phyloP scores from a whole-genome alignment of 1,284 basidiomycete genomes.

The Porphyrellus sp. region DNA sequence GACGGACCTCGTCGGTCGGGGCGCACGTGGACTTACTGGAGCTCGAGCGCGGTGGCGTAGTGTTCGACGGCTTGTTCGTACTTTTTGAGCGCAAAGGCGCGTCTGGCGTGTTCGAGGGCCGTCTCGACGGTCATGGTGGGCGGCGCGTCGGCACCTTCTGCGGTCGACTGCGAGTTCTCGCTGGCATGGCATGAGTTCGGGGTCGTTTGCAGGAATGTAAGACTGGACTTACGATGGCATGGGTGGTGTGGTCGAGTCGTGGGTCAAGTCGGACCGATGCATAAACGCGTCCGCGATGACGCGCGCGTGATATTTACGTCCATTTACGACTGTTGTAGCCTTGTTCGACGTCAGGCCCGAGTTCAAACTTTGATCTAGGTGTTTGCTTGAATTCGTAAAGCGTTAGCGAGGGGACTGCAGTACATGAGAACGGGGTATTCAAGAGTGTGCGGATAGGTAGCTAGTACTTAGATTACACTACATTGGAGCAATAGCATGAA shows the following conservation, averaged over 20 bases:
- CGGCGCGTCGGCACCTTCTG: conserved; percentile 12
- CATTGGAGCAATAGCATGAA: background rate
- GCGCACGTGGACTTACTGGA: conserved; percentile 51
- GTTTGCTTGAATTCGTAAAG: background rate
- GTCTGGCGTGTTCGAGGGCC: conserved; percentile 71
- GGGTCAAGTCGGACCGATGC: too few relatives aligned
- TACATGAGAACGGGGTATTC: conserved; percentile 22
- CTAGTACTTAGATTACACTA: conserved; percentile 30
- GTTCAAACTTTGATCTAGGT: too few relatives aligned
- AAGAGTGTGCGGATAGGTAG: conserved; percentile 15
- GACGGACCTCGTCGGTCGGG: conserved; percentile 17
- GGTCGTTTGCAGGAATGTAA: background rate
- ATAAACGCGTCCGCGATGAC: conserved; percentile 18
- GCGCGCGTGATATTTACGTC: conserved; percentile 22
- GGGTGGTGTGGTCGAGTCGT: too few relatives aligned
- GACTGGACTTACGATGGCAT: conserved; percentile 28
- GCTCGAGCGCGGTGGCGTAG: conserved; percentile 81
- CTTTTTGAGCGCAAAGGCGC: conserved; percentile 83
- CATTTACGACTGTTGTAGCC: conserved; percentile 8
- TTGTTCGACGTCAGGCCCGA: too few relatives aligned
- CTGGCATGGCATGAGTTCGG: conserved; percentile 1
- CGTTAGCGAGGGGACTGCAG: conserved; percentile 1
- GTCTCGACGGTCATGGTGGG: conserved; percentile 46
- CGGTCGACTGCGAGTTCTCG: background rate
- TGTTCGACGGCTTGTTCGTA: conserved; percentile 84